These are phyloP conservation scores for Neonectria coccinea DNA, from an alignment of 2,329 filamentous ascomycete genomes.

Conservation along the genomic window DNA sequence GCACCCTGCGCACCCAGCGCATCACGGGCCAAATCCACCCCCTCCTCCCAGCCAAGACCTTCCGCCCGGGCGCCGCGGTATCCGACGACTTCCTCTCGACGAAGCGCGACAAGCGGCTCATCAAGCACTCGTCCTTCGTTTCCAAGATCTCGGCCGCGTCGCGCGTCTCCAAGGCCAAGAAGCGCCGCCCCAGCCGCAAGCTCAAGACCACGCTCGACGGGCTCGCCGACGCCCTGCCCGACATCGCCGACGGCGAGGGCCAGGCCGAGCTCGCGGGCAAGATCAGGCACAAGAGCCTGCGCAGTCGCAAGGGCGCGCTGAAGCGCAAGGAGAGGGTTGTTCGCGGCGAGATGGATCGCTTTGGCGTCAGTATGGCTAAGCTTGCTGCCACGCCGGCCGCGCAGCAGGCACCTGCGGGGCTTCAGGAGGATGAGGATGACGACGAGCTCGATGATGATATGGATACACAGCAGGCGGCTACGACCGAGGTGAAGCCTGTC, in stretches of 20 bases:
- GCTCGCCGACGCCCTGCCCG: constrained; percentile 84
- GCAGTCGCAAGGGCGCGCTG: constrained; percentile 80
- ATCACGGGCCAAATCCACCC: constrained; percentile 62
- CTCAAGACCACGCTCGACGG: constrained; percentile 80
- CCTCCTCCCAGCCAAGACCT: constrained; percentile 63
- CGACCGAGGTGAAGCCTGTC: constrained; percentile 29
- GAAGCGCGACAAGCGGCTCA: constrained; percentile 86
- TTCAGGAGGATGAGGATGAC: constrained; percentile 30
- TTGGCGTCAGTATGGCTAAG: constrained; percentile 84
- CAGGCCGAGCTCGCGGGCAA: constrained; percentile 66
- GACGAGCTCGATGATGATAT: constrained; percentile 33
- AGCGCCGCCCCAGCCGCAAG: constrained; percentile 77
- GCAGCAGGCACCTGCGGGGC: constrained; percentile 19
- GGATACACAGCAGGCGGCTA: constrained; percentile 18
- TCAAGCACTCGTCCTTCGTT: constrained; percentile 82
- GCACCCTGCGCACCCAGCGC: constrained; percentile 66
- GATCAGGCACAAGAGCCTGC: constrained; percentile 79
- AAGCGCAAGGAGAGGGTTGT: constrained; percentile 87
- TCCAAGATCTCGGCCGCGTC: constrained; percentile 33
- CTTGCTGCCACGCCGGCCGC: constrained; percentile 62
- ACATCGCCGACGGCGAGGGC: constrained; percentile 61
- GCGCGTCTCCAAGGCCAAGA: constrained; percentile 39
- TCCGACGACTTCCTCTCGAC: constrained; percentile 72
- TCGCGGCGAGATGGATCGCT: constrained; percentile 83
- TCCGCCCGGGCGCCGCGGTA: constrained; percentile 63